These are phyloP conservation scores for Aquilaria agallochum DNA, from an alignment of 441 rosid genomes.

Conservation along the genomic window DNA sequence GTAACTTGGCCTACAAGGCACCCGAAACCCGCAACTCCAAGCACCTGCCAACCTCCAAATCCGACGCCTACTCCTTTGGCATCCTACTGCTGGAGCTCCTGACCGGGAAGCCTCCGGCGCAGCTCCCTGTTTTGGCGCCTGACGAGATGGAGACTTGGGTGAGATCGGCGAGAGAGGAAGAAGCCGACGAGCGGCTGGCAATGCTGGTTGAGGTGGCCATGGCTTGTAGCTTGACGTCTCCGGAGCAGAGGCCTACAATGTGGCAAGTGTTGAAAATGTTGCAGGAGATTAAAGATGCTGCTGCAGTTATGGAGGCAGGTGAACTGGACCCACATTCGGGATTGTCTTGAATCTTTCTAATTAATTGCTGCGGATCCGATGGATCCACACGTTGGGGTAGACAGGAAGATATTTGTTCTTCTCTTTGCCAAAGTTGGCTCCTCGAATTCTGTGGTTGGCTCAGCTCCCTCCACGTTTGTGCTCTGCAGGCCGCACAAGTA, in stretches of 20 bases:
- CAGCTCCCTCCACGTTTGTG: too few species aligned
- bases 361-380: too few species aligned
- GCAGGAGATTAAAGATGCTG: conserved; percentile 79
- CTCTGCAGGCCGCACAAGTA: too few species aligned
- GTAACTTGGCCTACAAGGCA: conserved; percentile 47
- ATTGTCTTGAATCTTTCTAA: conserved; percentile 11
- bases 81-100: conserved; percentile 73
- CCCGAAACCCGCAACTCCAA: conserved; percentile 56
- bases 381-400: too few species aligned
- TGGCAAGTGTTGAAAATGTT: conserved; percentile 92
- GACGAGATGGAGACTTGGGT: conserved; percentile 65
- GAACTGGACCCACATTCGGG: conserved; percentile 34
- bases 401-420: too few species aligned
- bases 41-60: conserved; percentile 42
- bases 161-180: conserved; percentile 49
- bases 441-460: too few species aligned
- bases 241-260: conserved; percentile 90
- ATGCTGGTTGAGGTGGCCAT: conserved; percentile 78
- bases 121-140: conserved; percentile 42
- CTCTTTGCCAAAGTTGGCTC: too few species aligned
- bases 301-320: conserved; percentile 42
- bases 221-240: conserved; percentile 56
- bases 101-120: conserved; percentile 75
- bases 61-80: conserved; percentile 87
- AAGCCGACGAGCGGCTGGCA: conserved; percentile 49